These are phyloP conservation scores for Plantago major DNA, from an alignment of 257 asterid species.

Conservation along the genomic window DNA sequence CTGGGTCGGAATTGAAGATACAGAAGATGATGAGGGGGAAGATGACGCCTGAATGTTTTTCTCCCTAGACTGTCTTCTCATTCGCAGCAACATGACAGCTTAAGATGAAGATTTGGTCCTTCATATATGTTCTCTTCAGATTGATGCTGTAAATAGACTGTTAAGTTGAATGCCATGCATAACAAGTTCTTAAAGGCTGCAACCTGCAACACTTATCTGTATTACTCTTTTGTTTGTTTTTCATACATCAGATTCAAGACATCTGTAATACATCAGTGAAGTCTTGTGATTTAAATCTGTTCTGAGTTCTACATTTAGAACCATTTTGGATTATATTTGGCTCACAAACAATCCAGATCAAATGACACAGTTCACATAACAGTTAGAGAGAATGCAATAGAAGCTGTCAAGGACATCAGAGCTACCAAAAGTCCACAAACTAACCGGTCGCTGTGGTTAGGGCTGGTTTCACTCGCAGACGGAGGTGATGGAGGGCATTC, in stretches of 20 bases:
- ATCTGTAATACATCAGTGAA: too few species aligned
- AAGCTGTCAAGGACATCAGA: conserved; percentile 27
- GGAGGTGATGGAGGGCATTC: conserved; percentile 34
- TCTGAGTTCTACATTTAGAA: too few species aligned
- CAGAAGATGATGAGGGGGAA: conserved; percentile 52
- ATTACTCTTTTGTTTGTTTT: too few species aligned
- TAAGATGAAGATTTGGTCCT: conserved; percentile 3
- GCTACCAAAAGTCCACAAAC: conserved; percentile 22
- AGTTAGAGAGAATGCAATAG: conserved; percentile 24
- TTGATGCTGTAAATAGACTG: conserved; percentile 25
- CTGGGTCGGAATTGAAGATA: conserved; percentile 85
- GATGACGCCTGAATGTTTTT: conserved; percentile 7
- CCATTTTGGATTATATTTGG: too few species aligned
- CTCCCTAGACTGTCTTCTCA: background rate
- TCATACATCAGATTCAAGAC: too few species aligned
- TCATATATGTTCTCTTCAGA: conserved; percentile 1
- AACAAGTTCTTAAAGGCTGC: background rate
- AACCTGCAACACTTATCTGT: background rate
- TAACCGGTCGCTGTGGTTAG: conserved; percentile 13
- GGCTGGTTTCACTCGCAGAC: background rate
- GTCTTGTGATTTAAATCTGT: too few species aligned
- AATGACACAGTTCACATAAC: conserved; percentile 23
- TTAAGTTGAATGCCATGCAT: background rate
- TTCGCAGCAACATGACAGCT: background rate
- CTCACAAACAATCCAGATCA: too few species aligned